Conservation (phyloP, 192 early-diverging fungal genomes). For the Helicostylum pulchrum region DNA sequence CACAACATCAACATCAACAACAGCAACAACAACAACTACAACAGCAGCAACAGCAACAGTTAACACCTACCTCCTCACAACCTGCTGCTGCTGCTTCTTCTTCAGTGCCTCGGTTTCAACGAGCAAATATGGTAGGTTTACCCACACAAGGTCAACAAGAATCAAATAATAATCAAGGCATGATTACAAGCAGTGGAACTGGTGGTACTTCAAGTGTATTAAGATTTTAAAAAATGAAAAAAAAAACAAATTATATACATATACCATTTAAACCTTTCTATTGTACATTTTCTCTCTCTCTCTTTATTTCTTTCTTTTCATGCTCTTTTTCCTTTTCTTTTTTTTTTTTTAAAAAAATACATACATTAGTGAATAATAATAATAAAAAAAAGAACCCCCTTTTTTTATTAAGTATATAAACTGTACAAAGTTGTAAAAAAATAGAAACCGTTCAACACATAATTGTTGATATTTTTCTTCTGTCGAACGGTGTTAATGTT, state of each 20-base stretch:
- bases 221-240: conserved; percentile 13
- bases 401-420: background rate
- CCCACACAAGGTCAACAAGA: background rate
- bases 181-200: background rate
- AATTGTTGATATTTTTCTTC: too few relatives aligned
- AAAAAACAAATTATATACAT: background rate
- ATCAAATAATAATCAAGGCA: conserved; percentile 2
- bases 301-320: conserved; percentile 8
- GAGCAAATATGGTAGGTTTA: conserved; percentile 11
- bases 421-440: background rate
- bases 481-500: conserved; percentile 6
- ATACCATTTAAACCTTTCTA: background rate
- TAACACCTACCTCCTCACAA: too few relatives aligned
- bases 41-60: too few relatives aligned
- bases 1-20: too few relatives aligned
- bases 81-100: background rate
- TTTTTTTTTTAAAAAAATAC: background rate
- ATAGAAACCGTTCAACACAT: background rate
- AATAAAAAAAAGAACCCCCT: background rate
- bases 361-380: background rate
- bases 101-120: conserved; percentile 8
- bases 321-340: background rate
- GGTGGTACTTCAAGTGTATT: conserved; percentile 12
- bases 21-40: too few relatives aligned
- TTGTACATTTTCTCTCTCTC: background rate